Evolutionary conservation across 225 moss, liverwort and hornwort genomes (phyloP), one percentile per base, ranked within the genome.

Genomic region (Takakia lepidozioides): DNA sequence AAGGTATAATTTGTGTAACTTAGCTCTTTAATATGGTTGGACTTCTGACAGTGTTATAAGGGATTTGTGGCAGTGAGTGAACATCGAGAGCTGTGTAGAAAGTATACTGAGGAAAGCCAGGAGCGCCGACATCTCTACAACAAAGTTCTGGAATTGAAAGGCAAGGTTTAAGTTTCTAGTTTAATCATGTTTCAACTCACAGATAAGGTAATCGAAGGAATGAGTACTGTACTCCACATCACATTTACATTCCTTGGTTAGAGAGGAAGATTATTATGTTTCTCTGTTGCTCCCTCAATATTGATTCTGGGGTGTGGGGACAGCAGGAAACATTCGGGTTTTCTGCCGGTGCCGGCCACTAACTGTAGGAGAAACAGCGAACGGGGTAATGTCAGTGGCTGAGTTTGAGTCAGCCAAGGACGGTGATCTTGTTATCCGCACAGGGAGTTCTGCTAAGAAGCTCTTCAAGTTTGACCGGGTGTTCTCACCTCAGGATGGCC

Each of bases 121-220:
- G 87, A 89, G 61, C 74, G 95, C 46, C 76, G 75, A 58, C 82
- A 80, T 19, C 82, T 95, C 0, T 90, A 95, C 61, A 95, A 95
- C 57, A 90, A 95, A 73, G 89, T 95, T 25, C 74, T 95, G 1
- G 95, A 95, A 58, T 41, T 95, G 40, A 90, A 95, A 82, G 95
- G 93, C 88, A 59, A 8, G 37, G 19, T 0, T 6, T 13, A 18
- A 9, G 1, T 8, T 19, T 19, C 18, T 42, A n/a, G n/a, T n/a
- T n/a, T n/a, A n/a, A n/a, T n/a, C n/a, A n/a, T n/a, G n/a, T n/a
- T n/a, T n/a, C n/a, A n/a, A n/a, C n/a, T n/a, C n/a, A n/a, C n/a
- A n/a, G n/a, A n/a, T n/a, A n/a, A n/a, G n/a, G n/a, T n/a, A n/a
- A n/a, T n/a, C n/a, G n/a, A n/a, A n/a, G n/a, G n/a, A n/a, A n/a